These are phyloP conservation scores for Hymenoscyphus fraxineus DNA, from an alignment of 2,329 filamentous ascomycete species.

Conservation along the genomic window DNA sequence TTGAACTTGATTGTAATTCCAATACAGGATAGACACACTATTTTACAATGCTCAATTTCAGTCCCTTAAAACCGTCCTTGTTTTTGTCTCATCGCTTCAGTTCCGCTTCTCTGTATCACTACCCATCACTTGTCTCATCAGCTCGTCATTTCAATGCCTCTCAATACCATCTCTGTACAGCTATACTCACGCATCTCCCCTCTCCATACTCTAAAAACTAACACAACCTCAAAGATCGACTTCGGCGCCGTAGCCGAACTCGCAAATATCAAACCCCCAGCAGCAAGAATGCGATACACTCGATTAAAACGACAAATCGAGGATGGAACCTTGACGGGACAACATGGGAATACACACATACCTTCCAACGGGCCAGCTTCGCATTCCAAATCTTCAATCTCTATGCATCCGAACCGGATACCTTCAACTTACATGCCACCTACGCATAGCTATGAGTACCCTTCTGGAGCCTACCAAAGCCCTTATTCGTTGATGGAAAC, in stretches of 20 bases:
- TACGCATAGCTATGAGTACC: not conserved
- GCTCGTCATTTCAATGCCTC: too few relatives aligned
- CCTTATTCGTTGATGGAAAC: not conserved
- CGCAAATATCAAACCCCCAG: conserved; percentile 36
- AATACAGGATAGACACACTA: too few relatives aligned
- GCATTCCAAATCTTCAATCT: not conserved
- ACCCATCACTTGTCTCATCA: too few relatives aligned
- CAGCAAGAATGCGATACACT: conserved; percentile 39
- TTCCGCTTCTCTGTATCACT: too few relatives aligned
- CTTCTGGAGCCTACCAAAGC: not conserved
- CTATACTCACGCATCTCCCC: not conserved
- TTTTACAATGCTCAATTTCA: not conserved
- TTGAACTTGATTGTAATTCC: too few relatives aligned
- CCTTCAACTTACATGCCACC: not conserved
- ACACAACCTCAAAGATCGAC: conserved; percentile 35
- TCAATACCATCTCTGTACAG: too few relatives aligned
- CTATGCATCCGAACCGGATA: not conserved
- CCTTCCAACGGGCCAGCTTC: not conserved
- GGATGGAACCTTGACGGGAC: conserved; percentile 28
- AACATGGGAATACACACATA: conserved; percentile 15
- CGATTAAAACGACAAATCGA: conserved; percentile 36
- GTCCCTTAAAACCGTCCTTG: not conserved
- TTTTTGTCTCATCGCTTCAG: not conserved
- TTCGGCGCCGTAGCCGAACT: conserved; percentile 37
- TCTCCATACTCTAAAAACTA: conserved; percentile 11